These are phyloP conservation scores for Kwoniella sp. DNA, from an alignment of 768 basidiomycete species.

Conservation along the genomic window DNA sequence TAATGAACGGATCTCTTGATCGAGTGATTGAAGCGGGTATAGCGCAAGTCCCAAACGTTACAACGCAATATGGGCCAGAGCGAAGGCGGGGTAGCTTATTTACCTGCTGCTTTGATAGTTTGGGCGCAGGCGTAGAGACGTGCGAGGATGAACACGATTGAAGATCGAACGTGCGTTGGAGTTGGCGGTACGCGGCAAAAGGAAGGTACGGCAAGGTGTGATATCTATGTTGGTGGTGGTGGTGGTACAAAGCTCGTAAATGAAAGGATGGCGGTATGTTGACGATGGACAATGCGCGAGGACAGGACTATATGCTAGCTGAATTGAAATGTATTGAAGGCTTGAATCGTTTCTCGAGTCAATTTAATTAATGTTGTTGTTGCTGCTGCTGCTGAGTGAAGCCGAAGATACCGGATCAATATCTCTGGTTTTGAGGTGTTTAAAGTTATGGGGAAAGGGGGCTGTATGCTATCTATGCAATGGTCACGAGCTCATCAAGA, in stretches of 20 bases:
- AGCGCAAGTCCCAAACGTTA: background rate
- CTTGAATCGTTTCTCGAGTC: background rate
- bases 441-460: background rate
- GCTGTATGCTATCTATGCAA: background rate
- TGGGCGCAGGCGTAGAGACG: too few relatives aligned
- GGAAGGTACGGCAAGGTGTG: background rate
- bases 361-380: background rate
- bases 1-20: background rate
- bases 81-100: background rate
- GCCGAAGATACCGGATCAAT: conserved; percentile 2
- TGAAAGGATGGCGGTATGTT: conserved; percentile 2
- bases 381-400: background rate
- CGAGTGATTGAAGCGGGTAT: too few relatives aligned
- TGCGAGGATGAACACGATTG: background rate
- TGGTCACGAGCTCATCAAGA: background rate
- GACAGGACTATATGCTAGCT: background rate
- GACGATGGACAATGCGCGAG: background rate
- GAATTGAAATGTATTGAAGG: too few relatives aligned
- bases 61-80: background rate
- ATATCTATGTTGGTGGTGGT: background rate
- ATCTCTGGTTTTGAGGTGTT: background rate
- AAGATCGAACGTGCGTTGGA: background rate
- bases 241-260: background rate
- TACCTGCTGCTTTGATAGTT: background rate
- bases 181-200: background rate